These are phyloP conservation scores for Lipomyces kockii DNA, from an alignment of 805 yeast species.

Conservation along the genomic window DNA sequence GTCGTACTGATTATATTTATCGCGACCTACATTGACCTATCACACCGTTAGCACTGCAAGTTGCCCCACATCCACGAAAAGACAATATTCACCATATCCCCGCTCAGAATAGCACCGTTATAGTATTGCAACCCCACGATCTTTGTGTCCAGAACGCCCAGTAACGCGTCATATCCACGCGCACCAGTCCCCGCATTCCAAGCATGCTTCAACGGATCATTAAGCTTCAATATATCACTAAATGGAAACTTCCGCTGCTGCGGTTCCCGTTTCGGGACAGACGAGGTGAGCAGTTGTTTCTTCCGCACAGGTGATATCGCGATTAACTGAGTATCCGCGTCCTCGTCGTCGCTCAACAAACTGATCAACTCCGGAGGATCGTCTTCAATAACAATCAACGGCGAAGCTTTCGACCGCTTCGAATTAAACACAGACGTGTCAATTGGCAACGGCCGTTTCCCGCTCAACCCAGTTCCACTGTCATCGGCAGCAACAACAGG, in stretches of 20 bases:
- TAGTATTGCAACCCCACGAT: conserved; percentile 4
- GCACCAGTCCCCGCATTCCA: background rate
- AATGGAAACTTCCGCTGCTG: background rate
- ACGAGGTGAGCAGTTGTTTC: background rate
- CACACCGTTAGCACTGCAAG: background rate
- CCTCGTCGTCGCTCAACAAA: conserved; percentile 31
- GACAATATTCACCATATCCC: background rate
- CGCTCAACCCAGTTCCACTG: background rate
- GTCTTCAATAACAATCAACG: conserved; percentile 19
- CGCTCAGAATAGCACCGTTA: background rate
- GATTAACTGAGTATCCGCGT: conserved; percentile 5
- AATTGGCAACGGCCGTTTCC: background rate
- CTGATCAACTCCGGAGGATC: conserved; percentile 29
- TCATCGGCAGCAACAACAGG: background rate
- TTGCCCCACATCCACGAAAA: background rate
- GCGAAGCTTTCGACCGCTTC: conserved; percentile 1
- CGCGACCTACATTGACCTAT: conserved; percentile 13
- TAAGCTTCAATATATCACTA: background rate
- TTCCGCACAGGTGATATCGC: conserved; percentile 5
- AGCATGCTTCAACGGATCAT: background rate
- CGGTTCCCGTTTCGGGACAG: background rate
- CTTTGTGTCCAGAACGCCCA: background rate
- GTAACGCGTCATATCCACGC: background rate
- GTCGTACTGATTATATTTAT: conserved; percentile 8
- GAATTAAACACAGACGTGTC: background rate